Base-by-base conservation (phyloP, 257 asterid genomes). In the Hygrophila difformis region DNA sequence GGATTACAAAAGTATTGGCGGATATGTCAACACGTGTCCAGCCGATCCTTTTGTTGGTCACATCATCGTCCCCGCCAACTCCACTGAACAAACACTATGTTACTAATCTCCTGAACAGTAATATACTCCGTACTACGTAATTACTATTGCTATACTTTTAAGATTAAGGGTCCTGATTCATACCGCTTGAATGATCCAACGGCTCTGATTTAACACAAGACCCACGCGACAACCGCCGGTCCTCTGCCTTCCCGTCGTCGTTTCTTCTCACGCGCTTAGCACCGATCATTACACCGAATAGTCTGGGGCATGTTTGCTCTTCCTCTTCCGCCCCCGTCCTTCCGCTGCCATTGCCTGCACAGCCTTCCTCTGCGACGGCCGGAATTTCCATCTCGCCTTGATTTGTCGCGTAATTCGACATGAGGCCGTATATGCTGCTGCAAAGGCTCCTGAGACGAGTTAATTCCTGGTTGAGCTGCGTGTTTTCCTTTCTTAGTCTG, bases 201-300 rank as follows among this genome's bases (percentile, higher is more conserved):
- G 88, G 78, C 62, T 76, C 82, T 1, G 75, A 66, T 66, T 70
- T 77, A 15, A 63, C 55, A 1, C 59, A 73, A 0, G 57, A 12
- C 16, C 55, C 65, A 7, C 51, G 67, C 37, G 26, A 39, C 43
- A n/a, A 51, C 21, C 8, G 14, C 49, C 15, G 70, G 13, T 60
- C 64, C 13, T 45, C 35, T 0, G 24, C 36, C 17, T 51, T 10
- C 10, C 55, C 70, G 1, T 50, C 72, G 2, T 47, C 50, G 44
- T 49, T 47, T 13, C 61, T 55, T 59, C 53, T 75, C 66, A 37
- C 23, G 41, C 89, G 74, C 70, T 82, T 86, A 1, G 47, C 56
- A 1, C 88, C 79, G 23, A 76, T 47, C 7, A 86, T 29, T 9
- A 86, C 81, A 24, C 94, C 96, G 38, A 86, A 86, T 24, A 86